Base-by-base conservation (phyloP, 2,329 filamentous ascomycete genomes). In the Trichoderma sp. region DNA sequence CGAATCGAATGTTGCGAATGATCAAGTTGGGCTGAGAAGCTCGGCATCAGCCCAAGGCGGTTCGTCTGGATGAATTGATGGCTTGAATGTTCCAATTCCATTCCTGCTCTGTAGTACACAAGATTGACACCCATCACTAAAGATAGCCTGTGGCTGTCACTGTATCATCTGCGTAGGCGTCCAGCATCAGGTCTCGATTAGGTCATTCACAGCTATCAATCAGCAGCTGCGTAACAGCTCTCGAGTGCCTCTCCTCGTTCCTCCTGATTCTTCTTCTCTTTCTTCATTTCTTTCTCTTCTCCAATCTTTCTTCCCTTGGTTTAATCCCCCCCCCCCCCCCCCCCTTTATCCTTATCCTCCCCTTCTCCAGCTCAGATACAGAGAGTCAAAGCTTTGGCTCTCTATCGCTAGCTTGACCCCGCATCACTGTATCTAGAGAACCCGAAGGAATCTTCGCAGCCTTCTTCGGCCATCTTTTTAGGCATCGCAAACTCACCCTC, bases 361-460 rank as follows among this genome's bases (percentile, higher is more conserved):
- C 28, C 21, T 34, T n/a, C 14, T 18, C 18, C n/a, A 34, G 51
- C 63, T 37, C 54, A 34, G 34, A 10, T 21, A 66, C 6, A 43
- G 6, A 43, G 4, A 10, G 54, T 28, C 14, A 34, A 56, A 49
- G 54, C 63, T 51, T 30, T 43, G 39, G 18, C 39, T 43, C n/a
- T 43, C 39, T 21, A 28, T 59, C 54, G 54, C 52, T 55, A 66
- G 52, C 54, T 59, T 39, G 54, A 66, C 63, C 63, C 63, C 63
- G 63, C 63, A 66, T 51, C 63, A 21, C 56, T 54, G 34, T 66
- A 37, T 58, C 26, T 21, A 66, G 5, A 66, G 63, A 66, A 59
- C 1, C 63, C 2, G 28, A 59, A 66, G 63, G 63, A 66, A 59
- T 49, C 63, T 49, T 58, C 34, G 39, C 39, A 59, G 37, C 18